Conservation (phyloP, 2,329 filamentous ascomycete genomes). For the Hypoxylon sp. region DNA sequence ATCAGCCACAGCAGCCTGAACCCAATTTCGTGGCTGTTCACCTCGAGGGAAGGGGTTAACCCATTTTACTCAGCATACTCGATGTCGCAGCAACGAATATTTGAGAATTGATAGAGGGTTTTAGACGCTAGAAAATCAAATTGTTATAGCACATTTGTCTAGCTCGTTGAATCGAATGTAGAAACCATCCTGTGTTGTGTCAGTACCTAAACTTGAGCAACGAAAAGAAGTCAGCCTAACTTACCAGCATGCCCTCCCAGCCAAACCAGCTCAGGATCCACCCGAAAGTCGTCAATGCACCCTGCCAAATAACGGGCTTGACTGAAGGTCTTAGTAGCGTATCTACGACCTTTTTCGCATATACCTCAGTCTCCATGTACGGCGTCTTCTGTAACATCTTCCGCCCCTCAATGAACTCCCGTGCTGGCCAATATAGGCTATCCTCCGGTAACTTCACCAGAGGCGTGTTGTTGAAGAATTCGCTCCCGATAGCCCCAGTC, state of each 20-base stretch:
- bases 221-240: background rate
- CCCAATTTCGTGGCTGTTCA: background rate
- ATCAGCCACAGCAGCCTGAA: background rate
- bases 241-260: constrained; percentile 50
- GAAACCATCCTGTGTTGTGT: constrained; percentile 30
- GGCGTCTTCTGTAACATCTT: constrained; percentile 39
- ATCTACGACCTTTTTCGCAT: constrained; percentile 46
- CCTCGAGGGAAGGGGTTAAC: no score
- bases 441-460: constrained; percentile 40
- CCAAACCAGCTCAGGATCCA: constrained; percentile 50
- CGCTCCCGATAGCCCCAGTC: constrained; percentile 45
- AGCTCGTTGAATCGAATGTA: constrained; percentile 32
- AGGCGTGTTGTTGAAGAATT: constrained; percentile 46
- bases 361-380: constrained; percentile 39
- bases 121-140: no score
- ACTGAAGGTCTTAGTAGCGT: constrained; percentile 40
- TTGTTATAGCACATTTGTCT: constrained; percentile 14
- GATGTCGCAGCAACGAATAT: no score
- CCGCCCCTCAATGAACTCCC: constrained; percentile 44
- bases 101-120: no score
- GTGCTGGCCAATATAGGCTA: constrained; percentile 46
- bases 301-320: constrained; percentile 48
- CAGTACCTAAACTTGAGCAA: background rate
- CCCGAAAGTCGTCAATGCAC: constrained; percentile 40
- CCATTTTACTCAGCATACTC: no score